Conservation (phyloP, 306 rosid genomes). For the Aeschynomene evenia region DNA sequence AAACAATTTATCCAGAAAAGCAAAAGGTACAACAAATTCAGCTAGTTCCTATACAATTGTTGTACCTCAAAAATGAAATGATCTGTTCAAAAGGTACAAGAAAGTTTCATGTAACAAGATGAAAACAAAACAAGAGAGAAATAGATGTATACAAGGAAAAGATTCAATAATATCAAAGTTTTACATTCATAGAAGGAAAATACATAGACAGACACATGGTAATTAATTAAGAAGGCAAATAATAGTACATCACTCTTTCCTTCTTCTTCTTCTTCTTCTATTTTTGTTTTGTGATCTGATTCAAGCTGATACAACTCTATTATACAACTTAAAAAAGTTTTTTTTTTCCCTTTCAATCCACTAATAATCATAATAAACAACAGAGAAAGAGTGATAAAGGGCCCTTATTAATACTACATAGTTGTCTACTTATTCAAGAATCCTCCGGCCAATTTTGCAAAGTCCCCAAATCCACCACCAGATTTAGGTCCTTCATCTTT, state of each 20-base stretch:
- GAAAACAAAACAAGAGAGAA: not conserved
- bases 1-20: not conserved
- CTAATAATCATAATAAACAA: not conserved
- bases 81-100: not conserved
- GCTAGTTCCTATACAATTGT: not conserved
- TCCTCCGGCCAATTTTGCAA: constrained; percentile 37
- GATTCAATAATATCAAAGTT: not conserved
- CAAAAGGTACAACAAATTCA: not conserved
- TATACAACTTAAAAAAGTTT: not conserved
- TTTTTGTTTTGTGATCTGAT: no score
- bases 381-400: not conserved
- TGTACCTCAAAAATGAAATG: not conserved
- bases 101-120: not conserved
- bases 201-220: not conserved
- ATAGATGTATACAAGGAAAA: not conserved
- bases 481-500: not conserved
- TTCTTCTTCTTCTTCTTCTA: no score
- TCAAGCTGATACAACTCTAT: not conserved
- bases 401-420: not conserved
- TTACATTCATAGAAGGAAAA: not conserved
- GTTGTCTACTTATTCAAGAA: constrained; percentile 19
- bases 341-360: not conserved
- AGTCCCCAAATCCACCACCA: constrained; percentile 24
- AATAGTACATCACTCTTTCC: not conserved
- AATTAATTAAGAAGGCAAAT: not conserved